phyloP scores from a whole-genome alignment of 306 rosid genomes.

The Benincasa hispida region DNA sequence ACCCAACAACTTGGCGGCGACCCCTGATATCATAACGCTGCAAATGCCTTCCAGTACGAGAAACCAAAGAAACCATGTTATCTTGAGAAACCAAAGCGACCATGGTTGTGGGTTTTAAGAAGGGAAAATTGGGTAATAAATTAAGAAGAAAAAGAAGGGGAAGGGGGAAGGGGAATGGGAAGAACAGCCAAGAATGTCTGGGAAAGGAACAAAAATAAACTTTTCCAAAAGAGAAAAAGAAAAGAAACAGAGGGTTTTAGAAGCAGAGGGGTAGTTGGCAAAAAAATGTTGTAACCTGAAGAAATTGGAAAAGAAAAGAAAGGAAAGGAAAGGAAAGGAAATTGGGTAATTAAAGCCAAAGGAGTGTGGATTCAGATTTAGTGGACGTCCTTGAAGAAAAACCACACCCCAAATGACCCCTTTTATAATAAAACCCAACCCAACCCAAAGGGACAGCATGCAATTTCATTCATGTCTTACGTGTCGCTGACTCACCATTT shows the following conservation, averaged over 20 bases:
- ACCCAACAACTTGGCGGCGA: conserved; percentile 97
- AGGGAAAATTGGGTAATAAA: not conserved
- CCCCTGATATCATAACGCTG: conserved; percentile 71
- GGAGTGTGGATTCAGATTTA: conserved; percentile 4
- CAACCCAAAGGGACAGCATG: not conserved
- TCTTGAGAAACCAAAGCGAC: conserved; percentile 55
- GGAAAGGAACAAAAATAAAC: conserved; percentile 6
- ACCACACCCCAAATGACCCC: not conserved
- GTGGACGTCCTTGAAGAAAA: not conserved
- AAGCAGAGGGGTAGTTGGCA: not conserved
- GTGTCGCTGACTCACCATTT: conserved; percentile 7
- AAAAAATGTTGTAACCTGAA: not conserved
- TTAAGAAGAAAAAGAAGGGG: not conserved
- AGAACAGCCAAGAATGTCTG: not conserved
- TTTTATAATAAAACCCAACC: not conserved
- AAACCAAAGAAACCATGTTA: conserved; percentile 54
- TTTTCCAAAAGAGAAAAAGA: not conserved
- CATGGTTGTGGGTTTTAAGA: conserved; percentile 13
- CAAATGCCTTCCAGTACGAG: conserved; percentile 86
- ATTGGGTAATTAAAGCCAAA: not conserved
- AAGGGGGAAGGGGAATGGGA: not conserved
- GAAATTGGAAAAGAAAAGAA: not conserved
- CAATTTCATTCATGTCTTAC: not conserved
- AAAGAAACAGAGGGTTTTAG: not conserved
- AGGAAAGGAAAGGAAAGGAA: no score